phyloP scores from a whole-genome alignment of 1,284 basidiomycete genomes.

The Psilocybe mexicana region DNA sequence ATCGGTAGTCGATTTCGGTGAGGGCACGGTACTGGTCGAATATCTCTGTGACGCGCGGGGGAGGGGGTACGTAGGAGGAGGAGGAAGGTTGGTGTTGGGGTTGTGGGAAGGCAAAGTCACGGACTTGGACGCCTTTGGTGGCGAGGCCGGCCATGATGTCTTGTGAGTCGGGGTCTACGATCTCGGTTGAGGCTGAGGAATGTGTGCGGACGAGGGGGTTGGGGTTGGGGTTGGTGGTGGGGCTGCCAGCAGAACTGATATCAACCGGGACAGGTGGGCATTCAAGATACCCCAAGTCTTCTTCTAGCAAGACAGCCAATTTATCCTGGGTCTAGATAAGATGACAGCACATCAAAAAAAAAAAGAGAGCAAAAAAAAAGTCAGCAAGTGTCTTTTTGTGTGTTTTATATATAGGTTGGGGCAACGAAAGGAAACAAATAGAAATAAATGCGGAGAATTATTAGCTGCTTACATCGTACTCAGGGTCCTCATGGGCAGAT shows the following conservation, averaged over 20 bases:
- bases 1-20: constrained; percentile 37
- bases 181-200: constrained; percentile 36
- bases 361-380: neutral
- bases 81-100: neutral
- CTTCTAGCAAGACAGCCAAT: neutral
- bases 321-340: neutral
- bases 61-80: constrained; percentile 15
- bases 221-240: neutral
- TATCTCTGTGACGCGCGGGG: constrained; percentile 31
- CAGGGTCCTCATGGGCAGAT: neutral
- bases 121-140: constrained; percentile 46
- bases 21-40: constrained; percentile 43
- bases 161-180: constrained; percentile 36
- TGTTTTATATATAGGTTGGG: neutral
- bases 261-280: neutral
- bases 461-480: neutral
- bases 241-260: no score
- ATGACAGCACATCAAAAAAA: neutral
- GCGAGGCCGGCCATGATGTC: constrained; percentile 28
- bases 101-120: constrained; percentile 45
- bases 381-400: neutral
- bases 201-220: constrained; percentile 15
- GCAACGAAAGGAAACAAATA: neutral
- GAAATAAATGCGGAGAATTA: no score
- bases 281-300: neutral